Percentiles rank a stretch among this genome's conserved stretches.
phyloP scores from a whole-genome alignment of 495 filamentous ascomycete genomes.

The Thermothielavioides terrestris region DNA sequence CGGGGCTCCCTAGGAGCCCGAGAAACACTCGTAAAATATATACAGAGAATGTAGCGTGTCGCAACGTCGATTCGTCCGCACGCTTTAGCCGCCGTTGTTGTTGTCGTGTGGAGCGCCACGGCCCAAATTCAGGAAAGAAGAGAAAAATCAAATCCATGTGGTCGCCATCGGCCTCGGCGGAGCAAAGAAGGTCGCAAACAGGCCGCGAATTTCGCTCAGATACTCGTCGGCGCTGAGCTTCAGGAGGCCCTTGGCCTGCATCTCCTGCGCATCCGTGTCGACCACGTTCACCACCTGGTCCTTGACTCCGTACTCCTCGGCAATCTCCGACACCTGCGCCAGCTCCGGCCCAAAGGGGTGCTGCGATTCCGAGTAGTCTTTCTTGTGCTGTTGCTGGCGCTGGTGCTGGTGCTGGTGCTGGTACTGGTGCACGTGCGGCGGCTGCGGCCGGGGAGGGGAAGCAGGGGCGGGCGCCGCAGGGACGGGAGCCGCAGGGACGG shows the following conservation, averaged over 20 bases:
- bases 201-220: conserved; percentile 64
- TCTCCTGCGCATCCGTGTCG: conserved; percentile 61
- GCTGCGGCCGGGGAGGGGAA: conserved; percentile 21
- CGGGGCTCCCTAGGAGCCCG: neutral
- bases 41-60: neutral
- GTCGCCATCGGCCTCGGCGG: neutral
- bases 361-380: conserved; percentile 25
- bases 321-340: conserved; percentile 68
- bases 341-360: conserved; percentile 66
- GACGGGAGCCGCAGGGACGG: conserved; percentile 14
- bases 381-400: conserved; percentile 18
- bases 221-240: conserved; percentile 80
- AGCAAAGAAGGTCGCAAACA: conserved; percentile 44
- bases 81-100: too few relatives aligned
- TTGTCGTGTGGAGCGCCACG: too few relatives aligned
- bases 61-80: too few relatives aligned
- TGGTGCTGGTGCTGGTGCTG: conserved; percentile 10
- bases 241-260: conserved; percentile 56
- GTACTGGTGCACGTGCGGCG: neutral
- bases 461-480: conserved; percentile 18
- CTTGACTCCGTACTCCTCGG: conserved; percentile 71
- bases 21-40: neutral
- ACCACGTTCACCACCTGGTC: conserved; percentile 44
- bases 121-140: neutral
- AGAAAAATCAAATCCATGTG: neutral